Percentiles rank a stretch among this genome's conserved stretches.
Evolutionary conservation across 2,329 filamentous ascomycete species (phyloP).

Genomic region (Aureobasidium vineae): DNA sequence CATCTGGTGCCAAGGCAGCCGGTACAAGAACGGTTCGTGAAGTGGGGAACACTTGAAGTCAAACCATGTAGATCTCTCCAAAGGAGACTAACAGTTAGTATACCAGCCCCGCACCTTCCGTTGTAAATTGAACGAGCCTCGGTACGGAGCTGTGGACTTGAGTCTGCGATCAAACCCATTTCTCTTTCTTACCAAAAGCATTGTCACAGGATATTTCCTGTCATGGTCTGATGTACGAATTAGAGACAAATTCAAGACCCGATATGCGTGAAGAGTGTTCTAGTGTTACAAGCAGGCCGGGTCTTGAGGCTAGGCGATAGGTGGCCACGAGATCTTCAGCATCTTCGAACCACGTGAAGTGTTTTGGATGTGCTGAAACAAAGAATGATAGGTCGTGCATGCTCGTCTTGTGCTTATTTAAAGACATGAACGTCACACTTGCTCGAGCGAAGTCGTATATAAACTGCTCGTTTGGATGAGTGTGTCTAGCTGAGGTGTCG

Average conservation of each 20-base stretch:
- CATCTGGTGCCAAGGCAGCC: not conserved
- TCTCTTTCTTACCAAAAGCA: too few species aligned
- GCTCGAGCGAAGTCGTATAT: not conserved
- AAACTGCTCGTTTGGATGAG: not conserved
- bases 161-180: not conserved
- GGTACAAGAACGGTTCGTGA: not conserved
- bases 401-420: not conserved
- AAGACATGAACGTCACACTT: too few species aligned
- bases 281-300: not conserved
- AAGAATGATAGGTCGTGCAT: not conserved
- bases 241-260: not conserved
- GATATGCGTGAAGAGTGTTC: not conserved
- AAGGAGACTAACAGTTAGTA: not conserved
- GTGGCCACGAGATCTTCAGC: not conserved
- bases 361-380: not conserved
- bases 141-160: not conserved
- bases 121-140: not conserved
- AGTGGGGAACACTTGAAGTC: constrained; percentile 8
- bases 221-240: not conserved
- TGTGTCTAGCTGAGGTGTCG: not conserved
- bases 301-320: not conserved
- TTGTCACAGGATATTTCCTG: not conserved
- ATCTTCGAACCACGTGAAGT: not conserved
- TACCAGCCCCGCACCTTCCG: not conserved
- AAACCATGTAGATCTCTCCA: not conserved